Evolutionary conservation across 352 stramenopile species (phyloP).

Genomic region (Pythium phragmiticola): DNA sequence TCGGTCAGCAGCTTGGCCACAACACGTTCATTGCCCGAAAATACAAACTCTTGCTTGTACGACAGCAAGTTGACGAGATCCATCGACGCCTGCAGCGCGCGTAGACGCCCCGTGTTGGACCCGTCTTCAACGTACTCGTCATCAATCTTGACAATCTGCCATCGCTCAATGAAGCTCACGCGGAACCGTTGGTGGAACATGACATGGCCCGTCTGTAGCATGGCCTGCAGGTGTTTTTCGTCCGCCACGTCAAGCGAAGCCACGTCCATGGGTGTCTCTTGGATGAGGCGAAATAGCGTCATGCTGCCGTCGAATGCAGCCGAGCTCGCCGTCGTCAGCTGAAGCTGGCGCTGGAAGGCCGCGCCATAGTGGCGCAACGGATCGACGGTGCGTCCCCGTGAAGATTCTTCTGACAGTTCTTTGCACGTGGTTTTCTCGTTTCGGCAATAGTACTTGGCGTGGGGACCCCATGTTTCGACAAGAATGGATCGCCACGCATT

Average conservation of each 20-base stretch:
- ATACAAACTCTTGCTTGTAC: conserved; percentile 88
- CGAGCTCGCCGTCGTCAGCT: conserved; percentile 7
- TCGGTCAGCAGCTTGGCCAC: conserved; percentile 80
- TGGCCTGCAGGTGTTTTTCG: conserved; percentile 46
- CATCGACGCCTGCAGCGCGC: conserved; percentile 69
- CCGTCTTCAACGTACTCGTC: conserved; percentile 43
- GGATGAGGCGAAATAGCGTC: conserved; percentile 12
- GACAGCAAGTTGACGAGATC: conserved; percentile 81
- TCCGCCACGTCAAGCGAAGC: conserved; percentile 46
- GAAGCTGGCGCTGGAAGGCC: conserved; percentile 14
- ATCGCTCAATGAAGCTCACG: conserved; percentile 76
- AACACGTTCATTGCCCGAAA: conserved; percentile 58
- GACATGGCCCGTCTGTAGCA: conserved; percentile 60
- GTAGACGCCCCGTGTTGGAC: conserved; percentile 46
- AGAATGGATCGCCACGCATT: conserved; percentile 17
- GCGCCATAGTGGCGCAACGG: conserved; percentile 21
- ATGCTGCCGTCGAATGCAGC: conserved; percentile 5
- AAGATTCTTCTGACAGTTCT: background rate
- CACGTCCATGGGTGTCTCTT: conserved; percentile 1
- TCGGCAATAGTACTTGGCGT: conserved; percentile 19
- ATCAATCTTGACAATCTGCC: conserved; percentile 58
- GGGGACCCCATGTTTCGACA: conserved; percentile 24
- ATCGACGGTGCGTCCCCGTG: conserved; percentile 7
- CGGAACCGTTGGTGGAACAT: conserved; percentile 72
- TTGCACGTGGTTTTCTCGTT: background rate